Evolutionary conservation across 2,329 filamentous ascomycete species (phyloP), one percentile per base, ranked within the genome.

Genomic region (Peltaster fructicola): DNA sequence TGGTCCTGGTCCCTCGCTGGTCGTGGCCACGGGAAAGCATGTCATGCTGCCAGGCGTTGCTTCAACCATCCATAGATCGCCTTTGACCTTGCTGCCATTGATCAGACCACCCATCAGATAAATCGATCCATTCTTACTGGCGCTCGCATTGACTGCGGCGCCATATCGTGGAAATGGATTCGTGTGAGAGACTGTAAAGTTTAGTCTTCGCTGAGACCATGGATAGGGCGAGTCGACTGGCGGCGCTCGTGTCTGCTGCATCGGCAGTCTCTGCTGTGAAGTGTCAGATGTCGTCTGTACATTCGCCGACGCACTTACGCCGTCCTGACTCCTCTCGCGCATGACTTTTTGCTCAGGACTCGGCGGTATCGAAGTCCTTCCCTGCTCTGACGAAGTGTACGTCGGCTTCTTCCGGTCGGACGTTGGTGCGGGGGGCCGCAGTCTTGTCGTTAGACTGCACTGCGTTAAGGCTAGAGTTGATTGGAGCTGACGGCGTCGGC

Each of bases 51-150:
- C 75, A 57, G 61, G 26, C 25, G 76, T 82, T 32, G 82, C 80
- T 51, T 98, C 88, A 22, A 95, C 77, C 72, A 95, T 77, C 90
- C 90, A 98, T 22, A 98, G 54, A 54, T 98, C 88, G 23, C 88
- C 88, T 48, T 93, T 93, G 21, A 95, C 88, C 3, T 81, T 92
- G 17, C 82, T 79, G 38, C 85, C 85, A 45, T 91, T 85, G 42
- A 98, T 85, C 32, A 98, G 56, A 24, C 88, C 88, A 34, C 88
- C 88, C 84, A 98, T 95, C 45, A 98, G 65, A 45, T 95, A 98
- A 29, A 98, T 78, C 41, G 91, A 81, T 31, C 90, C 90, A 52
- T 98, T 88, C 54, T 95, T 95, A 18, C 84, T 93, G 13, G 84
- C 78, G 9, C 76, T 65, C 1, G 82, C 68, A 50, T 98, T 98